phyloP scores from a whole-genome alignment of 768 basidiomycete species.

The Tricholoma bakamatsutake region DNA sequence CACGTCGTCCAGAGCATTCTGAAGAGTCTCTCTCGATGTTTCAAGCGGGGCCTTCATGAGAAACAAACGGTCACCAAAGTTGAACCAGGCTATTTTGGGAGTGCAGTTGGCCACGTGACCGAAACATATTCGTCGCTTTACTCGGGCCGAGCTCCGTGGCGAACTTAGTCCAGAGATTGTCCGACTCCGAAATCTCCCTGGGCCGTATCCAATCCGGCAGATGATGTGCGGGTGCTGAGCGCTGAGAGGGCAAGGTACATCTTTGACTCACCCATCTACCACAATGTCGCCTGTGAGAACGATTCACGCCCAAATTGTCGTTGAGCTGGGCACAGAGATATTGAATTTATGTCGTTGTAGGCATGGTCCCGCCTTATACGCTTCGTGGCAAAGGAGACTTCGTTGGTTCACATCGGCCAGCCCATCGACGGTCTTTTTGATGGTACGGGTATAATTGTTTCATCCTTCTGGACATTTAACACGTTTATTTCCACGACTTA shows the following conservation, averaged over 20 bases:
- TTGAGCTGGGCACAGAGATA: not conserved
- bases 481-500: slow-evolving; percentile 19
- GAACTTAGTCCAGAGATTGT: not conserved
- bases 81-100: slow-evolving; percentile 11
- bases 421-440: slow-evolving; percentile 65
- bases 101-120: slow-evolving; percentile 1
- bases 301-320: not conserved
- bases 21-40: slow-evolving; percentile 41
- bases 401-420: slow-evolving; percentile 70
- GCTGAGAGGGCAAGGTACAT: no score
- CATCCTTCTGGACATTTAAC: not conserved
- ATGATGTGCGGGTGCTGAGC: not conserved
- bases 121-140: not conserved
- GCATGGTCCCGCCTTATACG: slow-evolving; percentile 81
- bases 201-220: not conserved
- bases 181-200: not conserved
- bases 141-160: not conserved
- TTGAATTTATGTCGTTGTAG: slow-evolving; percentile 23
- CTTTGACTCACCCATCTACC: not conserved
- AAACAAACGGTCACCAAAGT: slow-evolving; percentile 3
- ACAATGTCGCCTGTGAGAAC: slow-evolving; percentile 3
- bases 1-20: slow-evolving; percentile 67
- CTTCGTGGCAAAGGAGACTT: slow-evolving; percentile 73
- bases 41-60: slow-evolving; percentile 10
- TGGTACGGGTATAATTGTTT: slow-evolving; percentile 30